Base-by-base conservation (phyloP, 768 basidiomycete genomes). In the Hericium erinaceus region DNA sequence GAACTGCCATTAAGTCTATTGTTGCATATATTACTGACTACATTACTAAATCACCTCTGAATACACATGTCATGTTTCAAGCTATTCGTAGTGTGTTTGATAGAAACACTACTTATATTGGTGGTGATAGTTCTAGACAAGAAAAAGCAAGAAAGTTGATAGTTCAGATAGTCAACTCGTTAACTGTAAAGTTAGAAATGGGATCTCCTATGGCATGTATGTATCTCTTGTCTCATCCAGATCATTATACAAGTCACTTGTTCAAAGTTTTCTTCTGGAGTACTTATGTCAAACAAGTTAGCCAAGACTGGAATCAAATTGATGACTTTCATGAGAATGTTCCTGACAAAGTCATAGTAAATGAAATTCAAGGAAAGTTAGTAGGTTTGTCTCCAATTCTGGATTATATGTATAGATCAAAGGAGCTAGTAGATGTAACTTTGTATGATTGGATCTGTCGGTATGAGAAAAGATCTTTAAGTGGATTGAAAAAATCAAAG, bases 11-110 rank as follows among this genome's bases (percentile, higher is more conserved):
- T 1, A 74, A 75, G 52, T 67, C 72, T 15, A 65, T 74, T 2
- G 57, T 75, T 0, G 62, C 68, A 20, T 77, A 76, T 64, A 66
- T 76, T 0, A 67, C 75, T 4, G 74, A 79, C 39, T 79, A 79
- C 61, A 67, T 78, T 0, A 76, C 74, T 0, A 79, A 79, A 59
- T 48, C 65, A 0, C 46, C 62, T 2, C 57, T 79, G 11, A 78
- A 76, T 48, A 74, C 72, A 0, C 67, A 74, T 61, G 64, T 63
- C 13, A 66, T 75, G 26, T 76, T 77, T 64, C 66, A 74, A 0
- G 57, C 69, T 8, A 60, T 72, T 0, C 48, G 55, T 3, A 55
- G 33, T 11, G 60, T 71, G 8, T 67, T 70, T 59, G 39, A 61
- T 3, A 67, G 54, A 48, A 64, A 65, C 48, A 12, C 49, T 38